These are phyloP conservation scores for Sugiyamaella sp. DNA, from an alignment of 1,139 yeast genomes.

Conservation along the genomic window DNA sequence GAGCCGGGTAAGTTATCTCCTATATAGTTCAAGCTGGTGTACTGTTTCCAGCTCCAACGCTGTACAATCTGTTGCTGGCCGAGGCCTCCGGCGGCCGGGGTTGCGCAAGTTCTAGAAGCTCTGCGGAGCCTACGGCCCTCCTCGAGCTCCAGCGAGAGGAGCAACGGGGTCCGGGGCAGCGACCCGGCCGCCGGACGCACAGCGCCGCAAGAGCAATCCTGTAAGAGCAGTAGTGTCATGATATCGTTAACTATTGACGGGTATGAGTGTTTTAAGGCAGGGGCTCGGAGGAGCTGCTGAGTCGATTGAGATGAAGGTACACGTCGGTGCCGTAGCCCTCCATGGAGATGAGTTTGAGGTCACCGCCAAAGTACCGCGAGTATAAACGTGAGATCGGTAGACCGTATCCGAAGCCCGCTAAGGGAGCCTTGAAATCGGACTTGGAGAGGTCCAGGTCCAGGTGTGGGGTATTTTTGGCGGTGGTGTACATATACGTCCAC, in stretches of 20 bases:
- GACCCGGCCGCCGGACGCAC: no score
- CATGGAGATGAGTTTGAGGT: conserved; percentile 82
- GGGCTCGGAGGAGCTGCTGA: conserved; percentile 54
- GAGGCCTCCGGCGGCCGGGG: no score
- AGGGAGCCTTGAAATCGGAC: conserved; percentile 77
- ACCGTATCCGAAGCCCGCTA: conserved; percentile 96
- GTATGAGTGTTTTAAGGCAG: conserved; percentile 38
- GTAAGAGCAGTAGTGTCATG: no score
- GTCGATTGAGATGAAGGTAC: conserved; percentile 74
- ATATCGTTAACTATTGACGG: neutral
- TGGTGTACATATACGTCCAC: conserved; percentile 91
- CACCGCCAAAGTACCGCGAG: conserved; percentile 92
- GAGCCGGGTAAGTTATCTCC: no score
- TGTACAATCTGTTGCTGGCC: no score
- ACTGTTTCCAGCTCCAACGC: no score
- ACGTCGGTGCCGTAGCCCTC: conserved; percentile 96
- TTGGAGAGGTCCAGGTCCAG: conserved; percentile 57
- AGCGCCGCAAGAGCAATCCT: no score
- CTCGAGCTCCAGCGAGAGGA: no score
- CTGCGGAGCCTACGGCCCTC: no score
- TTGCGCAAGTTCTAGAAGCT: no score
- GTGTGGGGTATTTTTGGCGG: conserved; percentile 74
- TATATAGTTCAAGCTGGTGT: no score
- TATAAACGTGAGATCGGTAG: conserved; percentile 83
- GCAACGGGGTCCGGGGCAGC: no score